Percentiles rank a stretch among this genome's conserved stretches.
Evolutionary conservation across 192 early-diverging fungal genomes (phyloP).

Genomic region (Coemansia sp.): DNA sequence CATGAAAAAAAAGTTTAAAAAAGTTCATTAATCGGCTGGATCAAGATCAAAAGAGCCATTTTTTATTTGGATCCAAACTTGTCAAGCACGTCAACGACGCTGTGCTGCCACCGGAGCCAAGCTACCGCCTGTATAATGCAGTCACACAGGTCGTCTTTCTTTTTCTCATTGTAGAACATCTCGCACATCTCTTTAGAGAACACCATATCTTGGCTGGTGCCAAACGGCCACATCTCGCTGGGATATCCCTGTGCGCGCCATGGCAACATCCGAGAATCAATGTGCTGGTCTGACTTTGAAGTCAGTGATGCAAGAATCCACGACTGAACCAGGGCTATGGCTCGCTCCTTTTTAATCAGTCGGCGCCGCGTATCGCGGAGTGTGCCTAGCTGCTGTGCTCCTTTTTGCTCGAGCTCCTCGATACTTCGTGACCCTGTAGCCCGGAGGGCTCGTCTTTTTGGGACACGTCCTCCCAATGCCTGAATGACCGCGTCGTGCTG

Average conservation of each 20-base stretch:
- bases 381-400: slow-evolving; percentile 15
- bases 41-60: not conserved
- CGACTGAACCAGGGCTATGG: slow-evolving; percentile 41
- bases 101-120: slow-evolving; percentile 51
- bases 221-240: slow-evolving; percentile 15
- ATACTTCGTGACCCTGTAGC: slow-evolving; percentile 5
- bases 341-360: slow-evolving; percentile 51
- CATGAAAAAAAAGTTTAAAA: slow-evolving; percentile 17
- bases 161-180: slow-evolving; percentile 42
- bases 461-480: slow-evolving; percentile 11
- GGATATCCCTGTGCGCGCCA: not conserved
- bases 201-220: slow-evolving; percentile 8
- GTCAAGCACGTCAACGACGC: slow-evolving; percentile 21
- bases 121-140: slow-evolving; percentile 48
- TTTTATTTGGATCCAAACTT: not conserved
- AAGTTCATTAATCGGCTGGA: not conserved
- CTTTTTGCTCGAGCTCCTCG: slow-evolving; percentile 18
- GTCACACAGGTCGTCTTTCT: slow-evolving; percentile 55
- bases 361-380: slow-evolving; percentile 40
- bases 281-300: not conserved
- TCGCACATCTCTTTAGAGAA: slow-evolving; percentile 23
- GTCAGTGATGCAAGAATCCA: slow-evolving; percentile 37
- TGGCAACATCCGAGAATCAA: not conserved
- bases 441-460: slow-evolving; percentile 4
- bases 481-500: slow-evolving; percentile 23